A percentile compares a stretch with the other conserved stretches of the same genome.
Evolutionary conservation across 768 basidiomycete genomes (phyloP).

Genomic region (Hygrocybe punicea): DNA sequence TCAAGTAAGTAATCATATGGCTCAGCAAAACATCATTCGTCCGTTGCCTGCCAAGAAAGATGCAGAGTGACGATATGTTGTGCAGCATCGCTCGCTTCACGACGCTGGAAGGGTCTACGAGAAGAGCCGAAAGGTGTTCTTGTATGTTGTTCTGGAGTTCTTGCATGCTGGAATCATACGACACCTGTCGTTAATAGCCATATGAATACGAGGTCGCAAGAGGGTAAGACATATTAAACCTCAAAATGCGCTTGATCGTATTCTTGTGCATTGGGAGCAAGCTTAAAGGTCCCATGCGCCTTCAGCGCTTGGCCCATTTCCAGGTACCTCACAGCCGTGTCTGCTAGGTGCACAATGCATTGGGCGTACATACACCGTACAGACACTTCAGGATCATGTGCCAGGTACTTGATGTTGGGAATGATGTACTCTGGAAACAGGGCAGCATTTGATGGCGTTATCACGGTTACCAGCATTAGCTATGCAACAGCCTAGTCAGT

Average conservation of each 20-base stretch:
- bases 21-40: slow-evolving; percentile 94
- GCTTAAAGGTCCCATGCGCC: slow-evolving; percentile 71
- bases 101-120: slow-evolving; percentile 83
- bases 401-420: slow-evolving; percentile 80
- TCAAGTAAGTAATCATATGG: slow-evolving; percentile 81
- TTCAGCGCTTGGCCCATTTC: slow-evolving; percentile 93
- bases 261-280: slow-evolving; percentile 61
- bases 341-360: slow-evolving; percentile 79
- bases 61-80: slow-evolving; percentile 83
- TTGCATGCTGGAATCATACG: slow-evolving; percentile 82
- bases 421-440: slow-evolving; percentile 96
- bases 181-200: slow-evolving; percentile 52
- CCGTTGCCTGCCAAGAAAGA: slow-evolving; percentile 88
- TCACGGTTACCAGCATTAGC: slow-evolving; percentile 63
- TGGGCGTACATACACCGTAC: slow-evolving; percentile 78
- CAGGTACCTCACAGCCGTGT: slow-evolving; percentile 81
- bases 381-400: slow-evolving; percentile 81
- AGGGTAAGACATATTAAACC: slow-evolving; percentile 38
- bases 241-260: slow-evolving; percentile 80
- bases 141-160: slow-evolving; percentile 84
- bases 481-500: slow-evolving; percentile 11
- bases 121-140: slow-evolving; percentile 80
- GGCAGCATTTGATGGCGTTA: slow-evolving; percentile 74
- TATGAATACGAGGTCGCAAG: background rate
- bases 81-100: slow-evolving; percentile 90